Conservation (phyloP, 768 basidiomycete genomes). For the Auricularia sp. region DNA sequence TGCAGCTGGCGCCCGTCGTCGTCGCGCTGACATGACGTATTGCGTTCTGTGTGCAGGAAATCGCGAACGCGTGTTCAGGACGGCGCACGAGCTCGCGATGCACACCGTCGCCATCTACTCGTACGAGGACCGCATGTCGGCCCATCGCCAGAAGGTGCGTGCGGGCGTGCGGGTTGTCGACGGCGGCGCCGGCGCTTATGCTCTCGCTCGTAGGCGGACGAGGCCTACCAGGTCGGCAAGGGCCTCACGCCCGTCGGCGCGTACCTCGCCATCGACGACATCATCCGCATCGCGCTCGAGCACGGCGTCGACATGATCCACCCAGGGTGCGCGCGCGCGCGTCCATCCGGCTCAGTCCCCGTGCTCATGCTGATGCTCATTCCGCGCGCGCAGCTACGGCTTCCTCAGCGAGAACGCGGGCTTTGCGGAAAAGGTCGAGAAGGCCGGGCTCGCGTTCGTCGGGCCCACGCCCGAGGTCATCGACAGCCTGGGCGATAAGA, state of each 20-base stretch:
- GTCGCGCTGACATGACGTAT: constrained; percentile 3
- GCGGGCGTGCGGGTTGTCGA: neutral
- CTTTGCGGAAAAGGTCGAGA: constrained; percentile 97
- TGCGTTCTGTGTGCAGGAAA: constrained; percentile 56
- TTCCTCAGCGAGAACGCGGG: constrained; percentile 95
- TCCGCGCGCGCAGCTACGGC: constrained; percentile 57
- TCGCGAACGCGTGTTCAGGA: constrained; percentile 96
- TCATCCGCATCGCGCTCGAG: constrained; percentile 91
- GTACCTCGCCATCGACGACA: constrained; percentile 95
- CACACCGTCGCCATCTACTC: constrained; percentile 99
- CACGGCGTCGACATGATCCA: constrained; percentile 99
- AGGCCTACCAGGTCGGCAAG: constrained; percentile 96
- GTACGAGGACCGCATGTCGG: constrained; percentile 89
- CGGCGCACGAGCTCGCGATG: constrained; percentile 98
- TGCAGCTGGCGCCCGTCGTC: constrained; percentile 8
- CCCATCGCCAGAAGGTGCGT: constrained; percentile 92
- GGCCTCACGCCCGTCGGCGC: constrained; percentile 94
- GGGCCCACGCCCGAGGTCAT: constrained; percentile 95
- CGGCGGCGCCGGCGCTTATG: neutral
- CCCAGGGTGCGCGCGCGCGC: constrained; percentile 56
- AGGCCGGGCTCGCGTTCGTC: constrained; percentile 93
- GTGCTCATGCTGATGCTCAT: neutral
- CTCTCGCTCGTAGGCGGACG: constrained; percentile 62
- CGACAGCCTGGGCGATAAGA: constrained; percentile 97
- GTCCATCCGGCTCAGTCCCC: neutral